phyloP scores from a whole-genome alignment of 495 filamentous ascomycete genomes.

The Penicillium cinerascens region DNA sequence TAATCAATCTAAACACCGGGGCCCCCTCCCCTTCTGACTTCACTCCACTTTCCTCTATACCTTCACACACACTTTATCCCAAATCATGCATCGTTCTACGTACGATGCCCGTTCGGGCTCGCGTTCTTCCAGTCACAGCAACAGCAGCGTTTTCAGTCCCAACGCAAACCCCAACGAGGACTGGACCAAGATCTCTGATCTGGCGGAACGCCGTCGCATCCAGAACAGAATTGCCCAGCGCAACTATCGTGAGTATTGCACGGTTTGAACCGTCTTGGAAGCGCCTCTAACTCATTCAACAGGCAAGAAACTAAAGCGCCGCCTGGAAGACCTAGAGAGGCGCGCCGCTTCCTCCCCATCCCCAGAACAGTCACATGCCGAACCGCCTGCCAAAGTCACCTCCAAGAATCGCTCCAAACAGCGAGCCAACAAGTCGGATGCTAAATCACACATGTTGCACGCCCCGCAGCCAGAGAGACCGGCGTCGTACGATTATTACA shows the following conservation, averaged over 20 bases:
- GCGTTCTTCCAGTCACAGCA: slow-evolving; percentile 64
- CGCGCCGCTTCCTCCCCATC: slow-evolving; percentile 79
- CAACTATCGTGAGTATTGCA: slow-evolving; percentile 81
- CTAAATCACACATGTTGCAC: slow-evolving; percentile 35
- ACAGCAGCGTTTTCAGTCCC: slow-evolving; percentile 93
- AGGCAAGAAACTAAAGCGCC: slow-evolving; percentile 99
- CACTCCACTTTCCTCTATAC: background rate
- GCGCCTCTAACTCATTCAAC: background rate
- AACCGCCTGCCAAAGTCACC: slow-evolving; percentile 45
- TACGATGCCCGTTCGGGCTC: slow-evolving; percentile 41
- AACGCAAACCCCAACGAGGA: slow-evolving; percentile 97
- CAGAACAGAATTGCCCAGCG: slow-evolving; percentile 97
- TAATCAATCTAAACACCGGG: slow-evolving; percentile 23
- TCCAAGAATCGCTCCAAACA: slow-evolving; percentile 42
- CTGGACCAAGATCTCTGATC: slow-evolving; percentile 98
- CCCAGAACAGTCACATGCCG: slow-evolving; percentile 59
- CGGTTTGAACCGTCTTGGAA: background rate
- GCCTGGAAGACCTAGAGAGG: slow-evolving; percentile 92
- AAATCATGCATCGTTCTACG: slow-evolving; percentile 34
- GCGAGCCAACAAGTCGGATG: slow-evolving; percentile 45
- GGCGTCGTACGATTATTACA: slow-evolving; percentile 37
- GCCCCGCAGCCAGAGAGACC: slow-evolving; percentile 19
- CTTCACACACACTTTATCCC: background rate
- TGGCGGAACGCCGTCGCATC: slow-evolving; percentile 89
- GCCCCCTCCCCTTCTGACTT: background rate